Percentiles rank a stretch among this genome's conserved stretches.
phyloP scores from a whole-genome alignment of 129 eudicot genomes.

The Deinandra increscens region DNA sequence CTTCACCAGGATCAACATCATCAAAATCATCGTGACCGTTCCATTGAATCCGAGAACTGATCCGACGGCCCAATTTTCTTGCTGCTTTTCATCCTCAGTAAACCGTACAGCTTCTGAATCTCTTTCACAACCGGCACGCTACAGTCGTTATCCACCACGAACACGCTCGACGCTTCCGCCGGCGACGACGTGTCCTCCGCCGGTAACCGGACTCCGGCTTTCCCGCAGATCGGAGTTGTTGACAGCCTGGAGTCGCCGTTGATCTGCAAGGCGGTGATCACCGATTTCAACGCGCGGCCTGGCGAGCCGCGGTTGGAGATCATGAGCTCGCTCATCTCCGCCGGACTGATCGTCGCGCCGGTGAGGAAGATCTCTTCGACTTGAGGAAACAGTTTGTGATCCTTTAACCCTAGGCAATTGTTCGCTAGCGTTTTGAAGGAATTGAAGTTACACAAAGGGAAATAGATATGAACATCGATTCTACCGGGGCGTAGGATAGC shows the following conservation, averaged over 20 bases:
- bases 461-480: constrained; percentile 66
- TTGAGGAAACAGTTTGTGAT: constrained; percentile 38
- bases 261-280: constrained; percentile 65
- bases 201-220: constrained; percentile 11
- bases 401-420: constrained; percentile 67
- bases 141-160: constrained; percentile 46
- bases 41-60: constrained; percentile 37
- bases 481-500: constrained; percentile 72
- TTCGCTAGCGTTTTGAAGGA: constrained; percentile 57
- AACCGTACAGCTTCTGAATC: constrained; percentile 37
- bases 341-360: constrained; percentile 69
- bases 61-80: constrained; percentile 51
- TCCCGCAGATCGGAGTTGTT: background rate
- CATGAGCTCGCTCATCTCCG: constrained; percentile 84
- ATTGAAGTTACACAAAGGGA: constrained; percentile 70
- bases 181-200: constrained; percentile 26
- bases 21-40: constrained; percentile 36
- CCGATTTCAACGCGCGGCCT: constrained; percentile 71
- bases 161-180: constrained; percentile 33
- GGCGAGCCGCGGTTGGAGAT: constrained; percentile 73
- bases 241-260: constrained; percentile 28
- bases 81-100: constrained; percentile 31
- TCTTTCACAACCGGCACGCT: constrained; percentile 52
- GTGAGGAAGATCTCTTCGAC: constrained; percentile 7
- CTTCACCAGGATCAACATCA: constrained; percentile 3